Percentiles rank a stretch among this genome's conserved stretches.
Evolutionary conservation across 2,329 filamentous ascomycete species (phyloP).

Genomic region (Pseudocercospora fuligena): DNA sequence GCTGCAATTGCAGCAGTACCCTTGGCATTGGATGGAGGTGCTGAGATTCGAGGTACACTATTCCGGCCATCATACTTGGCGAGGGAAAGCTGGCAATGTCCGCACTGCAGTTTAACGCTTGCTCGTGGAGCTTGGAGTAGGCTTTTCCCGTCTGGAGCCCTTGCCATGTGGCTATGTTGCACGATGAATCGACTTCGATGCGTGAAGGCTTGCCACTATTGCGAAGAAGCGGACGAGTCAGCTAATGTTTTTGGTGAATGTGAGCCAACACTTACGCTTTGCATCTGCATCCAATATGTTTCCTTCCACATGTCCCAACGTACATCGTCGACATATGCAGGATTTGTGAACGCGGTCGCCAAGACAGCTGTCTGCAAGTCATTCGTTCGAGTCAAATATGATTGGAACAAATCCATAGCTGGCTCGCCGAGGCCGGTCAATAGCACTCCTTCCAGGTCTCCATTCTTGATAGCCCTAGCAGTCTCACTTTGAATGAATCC

Average conservation of each 20-base stretch:
- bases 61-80: slow-evolving; percentile 49
- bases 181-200: slow-evolving; percentile 79
- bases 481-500: slow-evolving; percentile 59
- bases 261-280: slow-evolving; percentile 48
- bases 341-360: slow-evolving; percentile 73
- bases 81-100: slow-evolving; percentile 69
- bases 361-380: slow-evolving; percentile 81
- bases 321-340: slow-evolving; percentile 76
- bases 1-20: slow-evolving; percentile 34
- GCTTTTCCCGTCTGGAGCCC: slow-evolving; percentile 65
- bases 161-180: slow-evolving; percentile 71
- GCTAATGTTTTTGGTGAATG: neutral
- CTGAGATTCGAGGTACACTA: slow-evolving; percentile 11
- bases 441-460: slow-evolving; percentile 77
- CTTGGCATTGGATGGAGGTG: slow-evolving; percentile 33
- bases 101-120: slow-evolving; percentile 76
- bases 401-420: slow-evolving; percentile 75
- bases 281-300: slow-evolving; percentile 71
- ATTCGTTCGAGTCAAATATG: slow-evolving; percentile 74
- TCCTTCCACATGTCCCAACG: slow-evolving; percentile 80
- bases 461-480: slow-evolving; percentile 63
- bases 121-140: slow-evolving; percentile 67
- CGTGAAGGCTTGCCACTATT: slow-evolving; percentile 66
- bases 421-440: slow-evolving; percentile 76
- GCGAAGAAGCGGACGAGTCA: neutral